phyloP scores from a whole-genome alignment of 2,329 filamentous ascomycete species.

The Pestalotiopsis sp. region DNA sequence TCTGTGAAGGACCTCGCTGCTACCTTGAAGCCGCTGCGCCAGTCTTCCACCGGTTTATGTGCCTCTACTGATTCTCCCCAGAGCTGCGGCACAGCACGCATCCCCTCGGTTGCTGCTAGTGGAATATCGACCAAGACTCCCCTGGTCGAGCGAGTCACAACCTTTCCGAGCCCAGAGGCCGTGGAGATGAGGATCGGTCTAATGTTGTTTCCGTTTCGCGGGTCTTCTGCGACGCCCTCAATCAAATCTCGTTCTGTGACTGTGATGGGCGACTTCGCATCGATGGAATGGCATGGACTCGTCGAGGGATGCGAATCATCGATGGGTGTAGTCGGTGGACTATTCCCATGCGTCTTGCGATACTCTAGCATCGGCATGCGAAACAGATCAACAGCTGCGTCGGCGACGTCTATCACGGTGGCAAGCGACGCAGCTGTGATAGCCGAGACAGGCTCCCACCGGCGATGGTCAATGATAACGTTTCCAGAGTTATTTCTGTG shows the following conservation, averaged over 20 bases:
- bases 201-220: background rate
- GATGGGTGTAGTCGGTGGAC: background rate
- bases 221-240: background rate
- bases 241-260: background rate
- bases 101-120: conserved; percentile 20
- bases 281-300: conserved; percentile 13
- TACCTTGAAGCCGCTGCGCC: conserved; percentile 19
- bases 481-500: background rate
- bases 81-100: conserved; percentile 20
- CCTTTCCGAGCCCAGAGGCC: background rate
- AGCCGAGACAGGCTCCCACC: conserved; percentile 24
- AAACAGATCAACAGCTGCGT: conserved; percentile 16
- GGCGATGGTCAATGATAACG: conserved; percentile 10
- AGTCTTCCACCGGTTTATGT: conserved; percentile 13
- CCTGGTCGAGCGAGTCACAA: conserved; percentile 5
- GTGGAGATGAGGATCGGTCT: background rate
- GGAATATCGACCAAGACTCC: conserved; percentile 19
- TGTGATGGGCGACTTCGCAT: background rate
- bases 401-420: conserved; percentile 17
- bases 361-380: conserved; percentile 13
- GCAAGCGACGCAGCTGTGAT: conserved; percentile 19
- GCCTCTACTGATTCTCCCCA: conserved; percentile 20
- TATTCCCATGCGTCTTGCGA: background rate
- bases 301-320: conserved; percentile 13
- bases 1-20: conserved; percentile 18